Conservation (phyloP, 192 early-diverging fungal species). For the Mortierella antarctica region DNA sequence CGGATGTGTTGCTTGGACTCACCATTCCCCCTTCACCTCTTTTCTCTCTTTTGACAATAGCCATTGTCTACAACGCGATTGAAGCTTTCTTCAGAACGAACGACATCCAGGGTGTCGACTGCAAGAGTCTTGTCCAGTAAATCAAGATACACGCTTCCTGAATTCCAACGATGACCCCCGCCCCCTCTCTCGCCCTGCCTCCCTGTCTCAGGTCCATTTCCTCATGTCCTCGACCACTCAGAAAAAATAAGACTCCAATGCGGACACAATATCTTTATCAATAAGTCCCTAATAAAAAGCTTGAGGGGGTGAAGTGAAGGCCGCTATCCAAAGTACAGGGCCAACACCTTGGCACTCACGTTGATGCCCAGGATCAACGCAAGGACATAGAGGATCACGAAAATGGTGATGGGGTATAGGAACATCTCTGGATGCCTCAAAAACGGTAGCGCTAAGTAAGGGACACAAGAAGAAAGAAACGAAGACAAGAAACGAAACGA, state of each 20-base stretch:
- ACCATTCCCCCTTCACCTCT: not conserved
- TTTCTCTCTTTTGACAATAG: not conserved
- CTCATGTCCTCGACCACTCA: not conserved
- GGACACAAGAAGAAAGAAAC: not conserved
- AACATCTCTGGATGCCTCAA: conserved; percentile 89
- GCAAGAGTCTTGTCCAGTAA: not conserved
- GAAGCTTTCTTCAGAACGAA: conserved; percentile 1
- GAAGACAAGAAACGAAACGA: conserved; percentile 6
- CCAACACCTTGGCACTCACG: conserved; percentile 78
- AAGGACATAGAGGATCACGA: conserved; percentile 66
- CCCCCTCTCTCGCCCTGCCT: not conserved
- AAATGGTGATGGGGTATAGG: conserved; percentile 85
- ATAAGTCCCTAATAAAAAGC: not conserved
- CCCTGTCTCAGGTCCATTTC: not conserved
- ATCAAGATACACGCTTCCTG: not conserved
- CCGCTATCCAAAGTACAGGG: conserved; percentile 77
- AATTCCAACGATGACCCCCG: too few relatives aligned
- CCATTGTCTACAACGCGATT: conserved; percentile 6
- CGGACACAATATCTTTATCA: not conserved
- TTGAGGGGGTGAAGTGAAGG: not conserved
- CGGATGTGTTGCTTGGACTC: not conserved
- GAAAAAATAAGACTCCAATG: not conserved
- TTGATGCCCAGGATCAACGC: conserved; percentile 80
- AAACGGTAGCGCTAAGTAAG: conserved; percentile 85
- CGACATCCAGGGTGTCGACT: not conserved